phyloP scores from a whole-genome alignment of 2,329 filamentous ascomycete genomes.

The Trichoderma pleuroti region DNA sequence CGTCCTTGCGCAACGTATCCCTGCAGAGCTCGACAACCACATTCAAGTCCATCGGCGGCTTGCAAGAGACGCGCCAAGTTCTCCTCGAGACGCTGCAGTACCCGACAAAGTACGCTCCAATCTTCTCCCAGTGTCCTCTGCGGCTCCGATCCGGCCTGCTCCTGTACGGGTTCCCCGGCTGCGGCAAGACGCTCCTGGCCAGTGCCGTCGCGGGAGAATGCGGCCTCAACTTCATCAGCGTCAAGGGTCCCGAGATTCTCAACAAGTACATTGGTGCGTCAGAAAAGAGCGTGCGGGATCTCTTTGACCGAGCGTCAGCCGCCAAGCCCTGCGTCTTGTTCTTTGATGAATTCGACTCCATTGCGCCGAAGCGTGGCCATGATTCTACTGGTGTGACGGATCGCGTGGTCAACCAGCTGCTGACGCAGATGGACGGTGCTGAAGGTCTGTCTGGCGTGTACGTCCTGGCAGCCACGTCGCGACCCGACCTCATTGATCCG shows the following conservation, averaged over 20 bases:
- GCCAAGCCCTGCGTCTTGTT: slow-evolving; percentile 93
- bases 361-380: slow-evolving; percentile 94
- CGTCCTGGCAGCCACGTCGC: slow-evolving; percentile 87
- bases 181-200: slow-evolving; percentile 92
- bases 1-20: slow-evolving; percentile 89
- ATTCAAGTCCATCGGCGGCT: slow-evolving; percentile 86
- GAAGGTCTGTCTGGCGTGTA: slow-evolving; percentile 95
- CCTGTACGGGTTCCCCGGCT: slow-evolving; percentile 92
- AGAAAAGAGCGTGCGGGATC: slow-evolving; percentile 90
- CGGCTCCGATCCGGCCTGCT: slow-evolving; percentile 90
- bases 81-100: slow-evolving; percentile 94
- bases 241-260: slow-evolving; percentile 95
- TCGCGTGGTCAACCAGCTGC: slow-evolving; percentile 93
- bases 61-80: slow-evolving; percentile 82
- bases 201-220: slow-evolving; percentile 97
- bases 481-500: slow-evolving; percentile 93
- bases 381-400: slow-evolving; percentile 98
- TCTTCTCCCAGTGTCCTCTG: slow-evolving; percentile 92
- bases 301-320: slow-evolving; percentile 89
- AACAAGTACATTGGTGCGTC: slow-evolving; percentile 99
- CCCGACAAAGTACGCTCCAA: slow-evolving; percentile 94
- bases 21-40: slow-evolving; percentile 89
- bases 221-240: slow-evolving; percentile 95
- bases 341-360: slow-evolving; percentile 98
- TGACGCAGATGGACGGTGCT: slow-evolving; percentile 98